A percentile compares a stretch with the other conserved stretches of the same genome.
Evolutionary conservation across 352 stramenopile genomes (phyloP).

Genomic region (Pythium insidiosum): DNA sequence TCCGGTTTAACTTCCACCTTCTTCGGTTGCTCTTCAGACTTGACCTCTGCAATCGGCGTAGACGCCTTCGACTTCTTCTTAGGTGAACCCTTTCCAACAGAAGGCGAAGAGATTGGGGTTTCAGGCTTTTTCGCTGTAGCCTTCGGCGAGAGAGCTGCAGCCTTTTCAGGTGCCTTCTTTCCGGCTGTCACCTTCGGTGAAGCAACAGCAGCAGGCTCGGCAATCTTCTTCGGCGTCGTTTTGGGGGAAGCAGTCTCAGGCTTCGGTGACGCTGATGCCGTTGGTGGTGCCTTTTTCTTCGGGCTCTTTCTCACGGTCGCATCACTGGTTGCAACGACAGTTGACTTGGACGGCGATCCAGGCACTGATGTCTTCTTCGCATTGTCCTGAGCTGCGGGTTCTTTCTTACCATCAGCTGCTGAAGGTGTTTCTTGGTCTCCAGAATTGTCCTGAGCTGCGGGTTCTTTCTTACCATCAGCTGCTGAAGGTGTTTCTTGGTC

Average conservation of each 20-base stretch:
- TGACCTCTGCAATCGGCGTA: not conserved
- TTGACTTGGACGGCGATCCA: not conserved
- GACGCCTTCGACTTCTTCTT: too few relatives aligned
- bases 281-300: not conserved
- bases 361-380: not conserved
- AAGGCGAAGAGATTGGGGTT: too few relatives aligned
- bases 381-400: not conserved
- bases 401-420: not conserved
- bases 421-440: constrained; percentile 6
- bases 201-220: too few relatives aligned
- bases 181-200: too few relatives aligned
- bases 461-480: not conserved
- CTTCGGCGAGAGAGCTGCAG: too few relatives aligned
- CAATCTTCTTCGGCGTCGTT: too few relatives aligned
- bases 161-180: too few relatives aligned
- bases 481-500: constrained; percentile 3
- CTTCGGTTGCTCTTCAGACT: not conserved
- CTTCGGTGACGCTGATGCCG: not conserved
- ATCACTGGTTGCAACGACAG: too few relatives aligned
- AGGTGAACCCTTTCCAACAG: too few relatives aligned
- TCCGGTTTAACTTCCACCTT: not conserved
- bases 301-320: not conserved
- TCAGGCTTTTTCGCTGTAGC: too few relatives aligned
- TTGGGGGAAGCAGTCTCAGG: not conserved
- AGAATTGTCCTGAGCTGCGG: not conserved